A percentile compares a stretch with the other conserved stretches of the same genome.
These are phyloP conservation scores for Komagataella phaffii DNA, from an alignment of 805 yeast species.

Conservation along the genomic window DNA sequence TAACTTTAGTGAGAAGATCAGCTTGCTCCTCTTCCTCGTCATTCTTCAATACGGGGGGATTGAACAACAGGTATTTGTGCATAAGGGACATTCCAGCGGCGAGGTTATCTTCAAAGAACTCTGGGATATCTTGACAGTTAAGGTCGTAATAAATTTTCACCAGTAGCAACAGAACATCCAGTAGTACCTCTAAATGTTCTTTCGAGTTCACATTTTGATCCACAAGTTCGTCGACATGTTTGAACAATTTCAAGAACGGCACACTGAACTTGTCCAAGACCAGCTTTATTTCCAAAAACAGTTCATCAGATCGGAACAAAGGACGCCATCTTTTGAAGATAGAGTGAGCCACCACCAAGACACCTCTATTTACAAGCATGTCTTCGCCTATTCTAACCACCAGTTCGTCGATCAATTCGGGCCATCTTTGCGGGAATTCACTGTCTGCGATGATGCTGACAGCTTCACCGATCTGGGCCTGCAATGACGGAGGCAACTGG, in stretches of 20 bases:
- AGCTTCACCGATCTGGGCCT: slow-evolving; percentile 91
- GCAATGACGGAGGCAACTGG: slow-evolving; percentile 61
- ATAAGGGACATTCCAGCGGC: slow-evolving; percentile 63
- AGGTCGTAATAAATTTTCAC: slow-evolving; percentile 82
- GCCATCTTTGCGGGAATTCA: slow-evolving; percentile 92
- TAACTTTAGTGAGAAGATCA: slow-evolving; percentile 57
- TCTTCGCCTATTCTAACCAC: slow-evolving; percentile 54
- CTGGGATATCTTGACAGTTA: slow-evolving; percentile 97
- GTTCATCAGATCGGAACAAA: slow-evolving; percentile 77
- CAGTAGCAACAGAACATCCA: slow-evolving; percentile 60
- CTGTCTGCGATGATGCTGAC: slow-evolving; percentile 87
- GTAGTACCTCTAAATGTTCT: slow-evolving; percentile 37
- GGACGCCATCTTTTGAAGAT: slow-evolving; percentile 97
- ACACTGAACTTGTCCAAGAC: slow-evolving; percentile 73
- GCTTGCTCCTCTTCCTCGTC: slow-evolving; percentile 55
- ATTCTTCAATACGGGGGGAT: slow-evolving; percentile 39
- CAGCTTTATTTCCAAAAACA: slow-evolving; percentile 74
- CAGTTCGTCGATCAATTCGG: slow-evolving; percentile 57
- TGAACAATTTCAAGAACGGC: slow-evolving; percentile 65
- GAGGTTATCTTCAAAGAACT: slow-evolving; percentile 89
- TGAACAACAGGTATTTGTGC: slow-evolving; percentile 65
- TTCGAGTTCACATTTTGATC: slow-evolving; percentile 28
- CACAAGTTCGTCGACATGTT: slow-evolving; percentile 55
- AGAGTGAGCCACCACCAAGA: slow-evolving; percentile 84
- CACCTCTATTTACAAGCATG: slow-evolving; percentile 68